These are phyloP conservation scores for Lachancea cidri DNA, from an alignment of 805 yeast species.

Conservation along the genomic window DNA sequence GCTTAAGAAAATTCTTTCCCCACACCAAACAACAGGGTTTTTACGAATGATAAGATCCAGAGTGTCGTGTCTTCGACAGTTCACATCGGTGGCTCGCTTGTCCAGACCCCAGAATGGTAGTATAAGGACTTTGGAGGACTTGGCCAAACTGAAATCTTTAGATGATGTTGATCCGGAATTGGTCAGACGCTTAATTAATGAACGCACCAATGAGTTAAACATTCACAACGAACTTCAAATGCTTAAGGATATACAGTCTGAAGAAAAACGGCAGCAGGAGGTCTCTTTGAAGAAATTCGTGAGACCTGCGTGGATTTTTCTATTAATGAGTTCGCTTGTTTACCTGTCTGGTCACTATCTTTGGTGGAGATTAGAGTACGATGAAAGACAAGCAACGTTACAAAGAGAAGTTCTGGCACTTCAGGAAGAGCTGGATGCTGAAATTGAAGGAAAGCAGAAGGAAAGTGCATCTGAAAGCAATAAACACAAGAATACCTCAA, in stretches of 20 bases:
- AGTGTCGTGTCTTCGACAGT: neutral
- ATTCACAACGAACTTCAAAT: constrained; percentile 25
- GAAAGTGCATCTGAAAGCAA: no score
- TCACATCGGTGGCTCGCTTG: constrained; percentile 1
- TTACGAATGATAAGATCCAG: neutral
- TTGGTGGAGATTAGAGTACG: constrained; percentile 30
- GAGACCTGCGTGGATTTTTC: constrained; percentile 29
- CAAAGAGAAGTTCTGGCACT: constrained; percentile 14
- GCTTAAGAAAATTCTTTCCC: neutral
- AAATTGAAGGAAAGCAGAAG: neutral
- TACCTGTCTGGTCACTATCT: constrained; percentile 23
- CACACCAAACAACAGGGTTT: neutral
- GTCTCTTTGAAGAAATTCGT: constrained; percentile 21
- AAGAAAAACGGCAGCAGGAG: constrained; percentile 16
- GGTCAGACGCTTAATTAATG: constrained; percentile 26
- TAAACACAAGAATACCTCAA: neutral
- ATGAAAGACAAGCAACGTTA: constrained; percentile 23
- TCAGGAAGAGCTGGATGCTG: constrained; percentile 9
- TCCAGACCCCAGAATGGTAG: constrained; percentile 4
- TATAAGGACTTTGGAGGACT: constrained; percentile 28
- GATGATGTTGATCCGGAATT: constrained; percentile 33
- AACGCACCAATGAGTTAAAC: constrained; percentile 28
- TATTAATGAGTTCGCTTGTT: constrained; percentile 29
- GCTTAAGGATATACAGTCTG: constrained; percentile 20
- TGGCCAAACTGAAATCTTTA: constrained; percentile 26